Conservation (phyloP, 495 filamentous ascomycete genomes). For the Terfezia boudieri region DNA sequence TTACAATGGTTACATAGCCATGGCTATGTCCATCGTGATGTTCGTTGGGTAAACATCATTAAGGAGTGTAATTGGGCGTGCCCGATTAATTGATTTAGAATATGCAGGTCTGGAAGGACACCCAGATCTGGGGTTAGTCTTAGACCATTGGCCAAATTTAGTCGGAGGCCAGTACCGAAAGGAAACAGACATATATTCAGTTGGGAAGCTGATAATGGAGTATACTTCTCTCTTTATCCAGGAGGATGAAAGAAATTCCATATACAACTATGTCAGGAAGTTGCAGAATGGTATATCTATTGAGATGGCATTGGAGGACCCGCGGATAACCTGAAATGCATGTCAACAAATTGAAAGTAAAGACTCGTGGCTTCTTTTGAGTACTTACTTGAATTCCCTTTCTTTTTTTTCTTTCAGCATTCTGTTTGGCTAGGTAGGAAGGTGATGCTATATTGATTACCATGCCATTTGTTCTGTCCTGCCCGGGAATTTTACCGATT, state of each 20-base stretch:
- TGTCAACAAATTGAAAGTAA: too few relatives aligned
- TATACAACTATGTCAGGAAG: too few relatives aligned
- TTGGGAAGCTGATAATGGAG: not conserved
- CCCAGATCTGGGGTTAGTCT: not conserved
- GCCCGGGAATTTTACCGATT: too few relatives aligned
- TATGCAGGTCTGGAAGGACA: not conserved
- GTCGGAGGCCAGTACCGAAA: not conserved
- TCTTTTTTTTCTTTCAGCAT: too few relatives aligned
- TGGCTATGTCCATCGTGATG: conserved; percentile 2
- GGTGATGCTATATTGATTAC: not conserved
- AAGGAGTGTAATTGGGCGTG: not conserved
- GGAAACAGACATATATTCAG: not conserved
- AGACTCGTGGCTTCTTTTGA: too few relatives aligned
- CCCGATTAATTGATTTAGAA: not conserved
- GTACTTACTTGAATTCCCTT: too few relatives aligned
- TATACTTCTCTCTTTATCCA: too few relatives aligned
- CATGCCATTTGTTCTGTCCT: too few relatives aligned
- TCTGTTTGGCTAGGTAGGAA: not conserved
- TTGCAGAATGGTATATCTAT: too few relatives aligned
- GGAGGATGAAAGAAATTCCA: too few relatives aligned
- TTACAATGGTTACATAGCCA: conserved; percentile 1
- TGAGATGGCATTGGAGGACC: too few relatives aligned
- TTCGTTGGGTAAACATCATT: conserved; percentile 7
- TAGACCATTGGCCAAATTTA: not conserved
- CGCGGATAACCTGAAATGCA: too few relatives aligned